Percentiles rank a stretch among this genome's conserved stretches.
Conservation (phyloP, 2,329 filamentous ascomycete species). For the Coniochaeta ligniaria region DNA sequence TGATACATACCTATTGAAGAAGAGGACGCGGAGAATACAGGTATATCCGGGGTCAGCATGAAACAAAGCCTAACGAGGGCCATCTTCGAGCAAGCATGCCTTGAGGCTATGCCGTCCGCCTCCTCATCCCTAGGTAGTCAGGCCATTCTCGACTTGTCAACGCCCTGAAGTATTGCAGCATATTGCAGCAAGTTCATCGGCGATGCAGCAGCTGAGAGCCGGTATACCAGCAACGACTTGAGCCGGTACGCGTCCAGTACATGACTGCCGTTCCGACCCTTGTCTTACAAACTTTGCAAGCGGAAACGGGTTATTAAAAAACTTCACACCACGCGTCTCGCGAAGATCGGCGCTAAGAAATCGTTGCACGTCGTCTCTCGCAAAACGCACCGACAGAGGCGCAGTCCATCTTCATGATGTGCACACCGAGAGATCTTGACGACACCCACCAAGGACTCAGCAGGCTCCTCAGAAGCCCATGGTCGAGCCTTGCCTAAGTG, state of each 20-base stretch:
- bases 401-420: neutral
- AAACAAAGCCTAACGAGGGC: neutral
- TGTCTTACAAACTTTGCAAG: neutral
- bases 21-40: neutral
- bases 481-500: neutral
- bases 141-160: neutral
- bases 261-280: neutral
- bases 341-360: neutral
- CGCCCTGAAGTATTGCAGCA: neutral
- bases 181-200: neutral
- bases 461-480: no score
- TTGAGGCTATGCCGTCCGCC: neutral
- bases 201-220: neutral
- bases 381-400: neutral
- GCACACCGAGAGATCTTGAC: no score
- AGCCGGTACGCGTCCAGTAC: neutral
- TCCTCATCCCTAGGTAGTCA: neutral
- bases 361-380: neutral
- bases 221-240: neutral
- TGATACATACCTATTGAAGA: neutral
- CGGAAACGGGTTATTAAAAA: neutral
- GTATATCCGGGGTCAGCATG: neutral
- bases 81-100: neutral
- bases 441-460: no score
- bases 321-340: neutral